Percentiles rank a stretch among this genome's conserved stretches.
Conservation (phyloP, 176 grass and related monocot species). For the Phoenix dactylifera region DNA sequence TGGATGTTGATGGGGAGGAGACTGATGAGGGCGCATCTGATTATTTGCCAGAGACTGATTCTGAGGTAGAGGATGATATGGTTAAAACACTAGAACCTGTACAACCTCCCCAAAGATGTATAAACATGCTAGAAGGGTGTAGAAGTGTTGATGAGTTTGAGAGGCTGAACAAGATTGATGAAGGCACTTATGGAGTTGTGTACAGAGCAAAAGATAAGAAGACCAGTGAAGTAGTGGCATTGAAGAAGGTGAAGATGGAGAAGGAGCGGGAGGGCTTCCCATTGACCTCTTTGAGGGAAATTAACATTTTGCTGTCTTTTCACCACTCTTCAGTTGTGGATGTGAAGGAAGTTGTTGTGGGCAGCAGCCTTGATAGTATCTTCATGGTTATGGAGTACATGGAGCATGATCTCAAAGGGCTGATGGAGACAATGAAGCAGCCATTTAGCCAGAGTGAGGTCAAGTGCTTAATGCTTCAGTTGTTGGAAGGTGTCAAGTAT, state of each 20-base stretch:
- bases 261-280: constrained; percentile 82
- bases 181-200: constrained; percentile 93
- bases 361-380: constrained; percentile 53
- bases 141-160: constrained; percentile 91
- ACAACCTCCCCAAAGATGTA: constrained; percentile 32
- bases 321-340: constrained; percentile 85
- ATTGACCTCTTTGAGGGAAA: constrained; percentile 82
- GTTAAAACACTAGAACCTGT: constrained; percentile 35
- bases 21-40: constrained; percentile 15
- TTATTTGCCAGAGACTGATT: constrained; percentile 10
- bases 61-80: constrained; percentile 21
- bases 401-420: constrained; percentile 90
- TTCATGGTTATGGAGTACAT: constrained; percentile 99
- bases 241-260: constrained; percentile 97
- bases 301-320: constrained; percentile 88
- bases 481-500: constrained; percentile 79
- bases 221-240: constrained; percentile 78
- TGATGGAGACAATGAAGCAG: constrained; percentile 91
- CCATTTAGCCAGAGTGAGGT: constrained; percentile 89
- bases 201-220: constrained; percentile 85
- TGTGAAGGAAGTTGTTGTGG: constrained; percentile 91
- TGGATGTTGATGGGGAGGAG: constrained; percentile 38
- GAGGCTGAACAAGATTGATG: constrained; percentile 82
- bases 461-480: constrained; percentile 94
- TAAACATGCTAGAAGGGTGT: constrained; percentile 88